Conservation (phyloP, 805 yeast genomes). For the Aciculoconidium aculeatum region DNA sequence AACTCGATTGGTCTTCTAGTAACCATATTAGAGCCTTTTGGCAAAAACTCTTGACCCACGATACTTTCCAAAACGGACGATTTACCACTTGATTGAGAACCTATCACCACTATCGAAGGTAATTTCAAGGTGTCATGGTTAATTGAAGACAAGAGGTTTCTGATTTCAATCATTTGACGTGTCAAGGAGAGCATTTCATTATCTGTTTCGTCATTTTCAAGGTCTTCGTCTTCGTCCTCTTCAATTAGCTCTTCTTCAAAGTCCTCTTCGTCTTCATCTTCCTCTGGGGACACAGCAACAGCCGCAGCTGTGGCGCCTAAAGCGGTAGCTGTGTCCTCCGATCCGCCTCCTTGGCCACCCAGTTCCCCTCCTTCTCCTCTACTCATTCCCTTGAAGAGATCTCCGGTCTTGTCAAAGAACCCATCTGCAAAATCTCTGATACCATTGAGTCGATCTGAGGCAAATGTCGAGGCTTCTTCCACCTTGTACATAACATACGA, state of each 20-base stretch:
- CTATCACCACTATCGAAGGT: conserved; percentile 94
- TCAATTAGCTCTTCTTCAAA: conserved; percentile 44
- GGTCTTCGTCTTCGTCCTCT: conserved; percentile 40
- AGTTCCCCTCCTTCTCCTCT: conserved; percentile 16
- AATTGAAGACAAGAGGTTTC: conserved; percentile 69
- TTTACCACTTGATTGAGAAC: conserved; percentile 96
- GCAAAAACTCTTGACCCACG: conserved; percentile 96
- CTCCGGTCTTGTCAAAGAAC: conserved; percentile 43
- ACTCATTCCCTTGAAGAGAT: conserved; percentile 32
- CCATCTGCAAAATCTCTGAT: conserved; percentile 59
- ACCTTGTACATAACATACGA: conserved; percentile 89
- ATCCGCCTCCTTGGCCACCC: conserved; percentile 22
- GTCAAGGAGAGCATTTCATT: conserved; percentile 86
- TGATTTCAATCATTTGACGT: conserved; percentile 93
- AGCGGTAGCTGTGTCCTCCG: conserved; percentile 32
- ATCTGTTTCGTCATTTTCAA: conserved; percentile 50
- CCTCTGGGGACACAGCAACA: conserved; percentile 36
- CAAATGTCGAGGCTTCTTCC: conserved; percentile 72
- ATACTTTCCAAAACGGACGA: conserved; percentile 93
- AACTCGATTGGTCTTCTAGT: conserved; percentile 96
- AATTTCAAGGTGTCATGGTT: conserved; percentile 75
- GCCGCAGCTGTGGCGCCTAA: conserved; percentile 53
- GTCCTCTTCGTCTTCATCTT: conserved; percentile 32
- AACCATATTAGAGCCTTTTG: conserved; percentile 97
- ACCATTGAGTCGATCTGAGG: conserved; percentile 59